These are phyloP conservation scores for Jamesozyma hellenica DNA, from an alignment of 805 yeast genomes.

Conservation along the genomic window DNA sequence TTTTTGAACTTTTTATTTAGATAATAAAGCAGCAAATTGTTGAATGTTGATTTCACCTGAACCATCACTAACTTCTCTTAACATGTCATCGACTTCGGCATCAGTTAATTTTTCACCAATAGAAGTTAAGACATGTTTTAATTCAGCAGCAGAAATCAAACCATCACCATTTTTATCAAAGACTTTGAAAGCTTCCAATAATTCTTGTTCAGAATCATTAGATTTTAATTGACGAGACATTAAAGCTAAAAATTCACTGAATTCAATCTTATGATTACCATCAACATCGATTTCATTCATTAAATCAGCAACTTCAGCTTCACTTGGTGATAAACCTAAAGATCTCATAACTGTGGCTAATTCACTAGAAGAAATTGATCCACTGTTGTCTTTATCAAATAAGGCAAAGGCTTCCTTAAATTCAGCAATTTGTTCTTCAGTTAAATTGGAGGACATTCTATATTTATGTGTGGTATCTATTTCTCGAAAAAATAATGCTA, in stretches of 20 bases:
- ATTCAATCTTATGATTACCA: constrained; percentile 83
- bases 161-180: constrained; percentile 97
- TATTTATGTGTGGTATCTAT: not conserved
- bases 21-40: constrained; percentile 87
- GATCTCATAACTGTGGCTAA: constrained; percentile 98
- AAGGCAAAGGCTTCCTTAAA: constrained; percentile 96
- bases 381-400: constrained; percentile 94
- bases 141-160: constrained; percentile 89
- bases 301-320: constrained; percentile 90
- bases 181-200: constrained; percentile 95
- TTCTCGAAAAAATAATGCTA: too few species aligned
- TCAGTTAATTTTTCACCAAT: constrained; percentile 95
- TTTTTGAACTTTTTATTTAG: constrained; percentile 39
- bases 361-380: constrained; percentile 90
- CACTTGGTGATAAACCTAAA: constrained; percentile 95
- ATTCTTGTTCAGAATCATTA: constrained; percentile 93
- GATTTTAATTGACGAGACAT: constrained; percentile 93
- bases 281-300: constrained; percentile 95
- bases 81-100: constrained; percentile 81
- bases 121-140: constrained; percentile 92
- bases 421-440: constrained; percentile 93
- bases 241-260: constrained; percentile 72
- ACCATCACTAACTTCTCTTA: constrained; percentile 88
- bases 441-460: constrained; percentile 45
- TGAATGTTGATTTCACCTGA: constrained; percentile 96